Evolutionary conservation across 805 yeast species (phyloP), one percentile per base, ranked within the genome.

Genomic region (Kuraishia hungarica): DNA sequence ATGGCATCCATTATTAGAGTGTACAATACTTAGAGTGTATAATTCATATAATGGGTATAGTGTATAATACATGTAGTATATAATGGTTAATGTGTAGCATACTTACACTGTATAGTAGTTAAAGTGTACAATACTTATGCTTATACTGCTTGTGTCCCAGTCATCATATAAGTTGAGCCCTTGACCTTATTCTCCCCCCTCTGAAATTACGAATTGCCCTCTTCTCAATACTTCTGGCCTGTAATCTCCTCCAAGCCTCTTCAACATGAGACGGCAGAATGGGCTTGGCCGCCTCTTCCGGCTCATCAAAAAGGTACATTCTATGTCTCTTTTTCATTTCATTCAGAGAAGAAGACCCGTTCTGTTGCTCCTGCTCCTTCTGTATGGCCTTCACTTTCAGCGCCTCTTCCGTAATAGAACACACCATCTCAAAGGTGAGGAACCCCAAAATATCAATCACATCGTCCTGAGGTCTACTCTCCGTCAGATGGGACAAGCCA

Each of bases 381-480:
- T 79, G 80, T 61, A 58, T 51, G 21, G 53, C 55, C 53, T 92
- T 91, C 39, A 94, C 84, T 56, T 79, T 81, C 67, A 93, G 76
- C 0, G 98, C 98, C 62, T 86, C 88, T 70, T 93, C 98, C 0
- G 99, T 94, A 53, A 94, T 71, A 8, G 93, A 85, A 64, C 98
- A 96, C 2, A 94, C 99, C 68, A 93, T 91, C 68, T 94, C 99
- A 73, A 94, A 94, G 0, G 99, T 94, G 54, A 94, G 71, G 65
- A 94, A 94, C 26, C 99, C 99, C 39, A 94, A 73, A 46, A 93
- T 94, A 74, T 94, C 99, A 60, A 94, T 85, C 24, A 94, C 97
- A 74, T 94, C 99, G 70, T 94, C 99, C 65, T 88, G 89, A 1
- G 98, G 97, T 63, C 93, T 81, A 21, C 93, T 82, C 58, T 94